Conservation (phyloP, 169 alveolate genomes). For the Eimeria sp. region DNA sequence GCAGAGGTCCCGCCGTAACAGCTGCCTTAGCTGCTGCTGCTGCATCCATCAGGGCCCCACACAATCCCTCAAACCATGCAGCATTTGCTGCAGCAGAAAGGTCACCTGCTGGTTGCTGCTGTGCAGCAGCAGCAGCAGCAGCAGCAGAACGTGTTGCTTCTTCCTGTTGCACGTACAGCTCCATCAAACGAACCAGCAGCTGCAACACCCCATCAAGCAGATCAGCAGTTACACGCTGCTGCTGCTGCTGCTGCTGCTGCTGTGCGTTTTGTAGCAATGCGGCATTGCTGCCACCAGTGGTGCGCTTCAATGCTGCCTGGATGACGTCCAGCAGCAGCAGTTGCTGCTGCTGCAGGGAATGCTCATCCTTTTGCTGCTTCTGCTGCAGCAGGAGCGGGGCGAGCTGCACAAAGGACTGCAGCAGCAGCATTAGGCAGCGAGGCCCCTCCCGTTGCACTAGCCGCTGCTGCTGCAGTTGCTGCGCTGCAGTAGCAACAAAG, state of each 20-base stretch:
- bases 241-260: slow-evolving; percentile 70
- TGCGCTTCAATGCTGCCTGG: neutral
- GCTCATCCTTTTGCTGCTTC: slow-evolving; percentile 39
- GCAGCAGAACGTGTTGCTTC: slow-evolving; percentile 26
- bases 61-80: slow-evolving; percentile 55
- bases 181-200: slow-evolving; percentile 53
- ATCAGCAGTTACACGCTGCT: neutral
- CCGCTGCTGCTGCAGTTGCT: slow-evolving; percentile 68
- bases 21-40: neutral
- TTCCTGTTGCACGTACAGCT: slow-evolving; percentile 13
- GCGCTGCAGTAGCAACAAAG: slow-evolving; percentile 46
- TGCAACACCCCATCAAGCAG: slow-evolving; percentile 39
- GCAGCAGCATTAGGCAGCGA: slow-evolving; percentile 31
- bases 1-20: neutral
- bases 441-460: neutral
- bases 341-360: slow-evolving; percentile 2
- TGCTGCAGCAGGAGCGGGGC: slow-evolving; percentile 52
- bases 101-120: neutral
- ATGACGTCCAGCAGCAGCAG: slow-evolving; percentile 49
- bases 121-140: slow-evolving; percentile 45
- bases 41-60: slow-evolving; percentile 11
- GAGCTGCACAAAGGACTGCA: slow-evolving; percentile 21
- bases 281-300: neutral
- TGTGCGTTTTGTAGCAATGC: slow-evolving; percentile 7
- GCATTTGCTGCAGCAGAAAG: slow-evolving; percentile 3